Conservation (phyloP, 1,139 yeast genomes). For the Saccharomyces pastorianus region DNA sequence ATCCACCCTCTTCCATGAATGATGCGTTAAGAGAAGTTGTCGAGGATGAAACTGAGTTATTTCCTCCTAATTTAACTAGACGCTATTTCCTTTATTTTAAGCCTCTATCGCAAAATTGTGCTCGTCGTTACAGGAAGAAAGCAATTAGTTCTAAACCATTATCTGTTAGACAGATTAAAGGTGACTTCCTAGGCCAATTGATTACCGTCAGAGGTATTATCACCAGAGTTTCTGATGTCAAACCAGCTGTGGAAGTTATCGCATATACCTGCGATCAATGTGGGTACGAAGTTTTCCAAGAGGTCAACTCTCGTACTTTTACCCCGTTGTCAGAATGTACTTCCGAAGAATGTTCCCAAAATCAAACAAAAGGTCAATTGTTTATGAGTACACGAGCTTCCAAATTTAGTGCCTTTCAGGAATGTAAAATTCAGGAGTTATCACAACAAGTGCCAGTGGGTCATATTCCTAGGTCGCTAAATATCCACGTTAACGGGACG, state of each 20-base stretch:
- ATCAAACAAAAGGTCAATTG: constrained; percentile 79
- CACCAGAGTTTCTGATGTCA: constrained; percentile 92
- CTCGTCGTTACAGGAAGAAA: constrained; percentile 17
- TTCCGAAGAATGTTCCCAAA: constrained; percentile 67
- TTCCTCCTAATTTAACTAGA: constrained; percentile 81
- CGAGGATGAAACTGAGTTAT: constrained; percentile 39
- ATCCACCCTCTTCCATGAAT: constrained; percentile 17
- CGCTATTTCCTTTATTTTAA: constrained; percentile 81
- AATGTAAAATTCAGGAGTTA: constrained; percentile 87
- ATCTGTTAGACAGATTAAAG: constrained; percentile 86
- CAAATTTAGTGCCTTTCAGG: constrained; percentile 90
- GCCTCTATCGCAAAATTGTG: constrained; percentile 46
- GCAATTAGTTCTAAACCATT: constrained; percentile 43
- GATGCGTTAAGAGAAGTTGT: constrained; percentile 30
- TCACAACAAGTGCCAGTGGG: constrained; percentile 97
- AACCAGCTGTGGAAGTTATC: constrained; percentile 82
- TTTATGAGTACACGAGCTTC: constrained; percentile 94
- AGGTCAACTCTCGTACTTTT: constrained; percentile 75
- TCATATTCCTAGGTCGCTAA: constrained; percentile 84
- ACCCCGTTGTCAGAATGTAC: constrained; percentile 83
- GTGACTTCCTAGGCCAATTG: constrained; percentile 72
- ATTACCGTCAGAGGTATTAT: constrained; percentile 91
- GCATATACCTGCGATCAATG: constrained; percentile 98
- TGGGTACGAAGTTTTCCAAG: constrained; percentile 95
- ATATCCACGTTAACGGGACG: constrained; percentile 82